A percentile compares a stretch with the other conserved stretches of the same genome.
Conservation (phyloP, 495 filamentous ascomycete species). For the Neurospora sp. region DNA sequence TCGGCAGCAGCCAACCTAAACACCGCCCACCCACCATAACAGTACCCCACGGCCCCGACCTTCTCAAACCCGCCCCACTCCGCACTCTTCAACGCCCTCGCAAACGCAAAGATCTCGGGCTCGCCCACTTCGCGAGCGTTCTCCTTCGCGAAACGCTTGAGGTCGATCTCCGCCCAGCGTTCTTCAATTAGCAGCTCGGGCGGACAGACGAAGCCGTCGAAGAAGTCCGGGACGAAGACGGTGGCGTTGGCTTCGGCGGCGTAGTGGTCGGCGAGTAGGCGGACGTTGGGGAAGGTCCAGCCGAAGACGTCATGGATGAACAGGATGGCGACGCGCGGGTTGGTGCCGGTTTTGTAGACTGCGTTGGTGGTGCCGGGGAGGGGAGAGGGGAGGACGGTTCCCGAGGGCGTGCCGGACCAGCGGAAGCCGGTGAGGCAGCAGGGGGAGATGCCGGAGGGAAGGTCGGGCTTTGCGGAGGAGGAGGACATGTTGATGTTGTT, state of each 20-base stretch:
- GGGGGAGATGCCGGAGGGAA: neutral
- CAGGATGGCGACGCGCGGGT: slow-evolving; percentile 38
- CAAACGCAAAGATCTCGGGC: slow-evolving; percentile 43
- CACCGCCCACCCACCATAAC: slow-evolving; percentile 51
- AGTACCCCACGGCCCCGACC: slow-evolving; percentile 49
- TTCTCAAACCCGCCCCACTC: slow-evolving; percentile 18
- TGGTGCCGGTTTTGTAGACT: slow-evolving; percentile 36
- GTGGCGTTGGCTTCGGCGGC: slow-evolving; percentile 39
- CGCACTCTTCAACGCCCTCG: slow-evolving; percentile 30
- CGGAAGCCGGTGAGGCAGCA: slow-evolving; percentile 34
- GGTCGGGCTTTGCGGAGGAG: neutral
- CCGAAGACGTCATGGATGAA: slow-evolving; percentile 50
- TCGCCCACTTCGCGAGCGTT: slow-evolving; percentile 39
- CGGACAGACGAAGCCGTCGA: slow-evolving; percentile 29
- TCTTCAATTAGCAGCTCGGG: slow-evolving; percentile 18
- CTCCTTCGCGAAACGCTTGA: slow-evolving; percentile 23
- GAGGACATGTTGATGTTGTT: neutral
- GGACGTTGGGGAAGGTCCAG: slow-evolving; percentile 47
- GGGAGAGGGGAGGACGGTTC: slow-evolving; percentile 20
- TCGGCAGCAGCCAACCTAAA: slow-evolving; percentile 32
- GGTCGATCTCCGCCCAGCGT: slow-evolving; percentile 29
- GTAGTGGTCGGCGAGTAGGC: slow-evolving; percentile 48
- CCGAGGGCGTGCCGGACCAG: slow-evolving; percentile 39
- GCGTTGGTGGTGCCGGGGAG: slow-evolving; percentile 27
- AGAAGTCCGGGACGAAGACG: slow-evolving; percentile 52